A percentile compares a stretch with the other conserved stretches of the same genome.
phyloP scores from a whole-genome alignment of 805 yeast species.

The Saccharomycopsis olivae region DNA sequence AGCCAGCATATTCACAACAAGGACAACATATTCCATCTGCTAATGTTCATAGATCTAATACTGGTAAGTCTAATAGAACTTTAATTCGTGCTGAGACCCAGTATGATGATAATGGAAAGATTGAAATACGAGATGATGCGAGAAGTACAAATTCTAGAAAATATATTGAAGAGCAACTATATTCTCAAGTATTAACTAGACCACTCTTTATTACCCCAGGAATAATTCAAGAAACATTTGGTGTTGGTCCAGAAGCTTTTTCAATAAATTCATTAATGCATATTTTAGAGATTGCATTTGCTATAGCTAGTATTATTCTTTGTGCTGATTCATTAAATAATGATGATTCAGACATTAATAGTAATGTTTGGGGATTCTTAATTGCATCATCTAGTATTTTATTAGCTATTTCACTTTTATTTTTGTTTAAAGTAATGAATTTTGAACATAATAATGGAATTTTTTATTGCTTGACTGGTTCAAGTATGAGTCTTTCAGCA shows the following conservation, averaged over 20 bases:
- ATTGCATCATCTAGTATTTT: slow-evolving; percentile 29
- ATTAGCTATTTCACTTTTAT: slow-evolving; percentile 26
- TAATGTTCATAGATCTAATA: no score
- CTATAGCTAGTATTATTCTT: slow-evolving; percentile 13
- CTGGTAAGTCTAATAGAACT: neutral
- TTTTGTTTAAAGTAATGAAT: slow-evolving; percentile 28
- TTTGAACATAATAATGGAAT: slow-evolving; percentile 32
- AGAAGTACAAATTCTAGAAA: neutral
- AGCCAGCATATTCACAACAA: no score
- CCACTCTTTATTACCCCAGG: slow-evolving; percentile 13
- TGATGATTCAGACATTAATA: slow-evolving; percentile 22
- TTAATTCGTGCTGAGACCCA: neutral
- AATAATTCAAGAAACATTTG: slow-evolving; percentile 13
- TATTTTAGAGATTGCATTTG: slow-evolving; percentile 11
- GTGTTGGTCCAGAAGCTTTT: slow-evolving; percentile 12
- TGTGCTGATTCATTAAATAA: slow-evolving; percentile 16
- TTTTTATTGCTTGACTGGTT: slow-evolving; percentile 29
- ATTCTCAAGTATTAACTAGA: slow-evolving; percentile 13
- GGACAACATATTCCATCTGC: no score
- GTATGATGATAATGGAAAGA: neutral
- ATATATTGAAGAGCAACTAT: slow-evolving; percentile 13
- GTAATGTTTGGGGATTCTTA: slow-evolving; percentile 28
- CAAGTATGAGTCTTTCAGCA: slow-evolving; percentile 27
- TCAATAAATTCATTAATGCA: slow-evolving; percentile 16
- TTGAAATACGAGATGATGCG: neutral